These are phyloP conservation scores for Thalassiosira sp. DNA, from an alignment of 352 stramenopile genomes.

Conservation along the genomic window DNA sequence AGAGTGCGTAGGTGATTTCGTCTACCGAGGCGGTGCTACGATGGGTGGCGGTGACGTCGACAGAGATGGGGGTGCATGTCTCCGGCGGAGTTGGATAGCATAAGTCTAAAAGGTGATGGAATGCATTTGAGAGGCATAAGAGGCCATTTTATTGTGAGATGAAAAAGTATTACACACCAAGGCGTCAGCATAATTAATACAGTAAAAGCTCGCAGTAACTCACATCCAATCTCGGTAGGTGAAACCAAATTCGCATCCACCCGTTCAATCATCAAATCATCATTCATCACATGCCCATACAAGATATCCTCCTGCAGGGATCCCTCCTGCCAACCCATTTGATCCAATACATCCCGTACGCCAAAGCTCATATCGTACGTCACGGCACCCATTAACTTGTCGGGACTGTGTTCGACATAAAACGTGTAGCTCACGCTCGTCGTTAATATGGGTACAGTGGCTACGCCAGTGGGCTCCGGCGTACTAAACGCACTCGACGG, in stretches of 20 bases:
- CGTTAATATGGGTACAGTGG: no score
- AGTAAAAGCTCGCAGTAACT: no score
- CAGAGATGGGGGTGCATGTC: conserved; percentile 35
- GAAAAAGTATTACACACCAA: no score
- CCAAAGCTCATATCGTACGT: conserved; percentile 30
- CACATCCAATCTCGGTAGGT: conserved; percentile 39
- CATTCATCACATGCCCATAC: conserved; percentile 9
- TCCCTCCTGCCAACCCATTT: conserved; percentile 17
- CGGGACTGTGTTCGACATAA: conserved; percentile 37
- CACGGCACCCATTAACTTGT: conserved; percentile 18
- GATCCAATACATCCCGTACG: conserved; percentile 20
- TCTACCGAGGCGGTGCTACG: conserved; percentile 15
- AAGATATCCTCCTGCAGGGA: conserved; percentile 21
- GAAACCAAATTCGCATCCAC: conserved; percentile 23
- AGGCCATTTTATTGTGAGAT: no score
- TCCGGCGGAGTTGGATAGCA: conserved; percentile 41
- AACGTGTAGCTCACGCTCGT: conserved; percentile 45
- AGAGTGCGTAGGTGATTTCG: conserved; percentile 32
- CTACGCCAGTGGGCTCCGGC: no score
- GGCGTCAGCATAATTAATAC: no score
- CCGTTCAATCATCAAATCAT: conserved; percentile 31
- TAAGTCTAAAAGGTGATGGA: conserved; percentile 31
- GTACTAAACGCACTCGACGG: no score
- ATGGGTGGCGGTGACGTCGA: conserved; percentile 37
- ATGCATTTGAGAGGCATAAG: no score